phyloP scores from a whole-genome alignment of 2,329 filamentous ascomycete species.

The Fusarium goolgardi region DNA sequence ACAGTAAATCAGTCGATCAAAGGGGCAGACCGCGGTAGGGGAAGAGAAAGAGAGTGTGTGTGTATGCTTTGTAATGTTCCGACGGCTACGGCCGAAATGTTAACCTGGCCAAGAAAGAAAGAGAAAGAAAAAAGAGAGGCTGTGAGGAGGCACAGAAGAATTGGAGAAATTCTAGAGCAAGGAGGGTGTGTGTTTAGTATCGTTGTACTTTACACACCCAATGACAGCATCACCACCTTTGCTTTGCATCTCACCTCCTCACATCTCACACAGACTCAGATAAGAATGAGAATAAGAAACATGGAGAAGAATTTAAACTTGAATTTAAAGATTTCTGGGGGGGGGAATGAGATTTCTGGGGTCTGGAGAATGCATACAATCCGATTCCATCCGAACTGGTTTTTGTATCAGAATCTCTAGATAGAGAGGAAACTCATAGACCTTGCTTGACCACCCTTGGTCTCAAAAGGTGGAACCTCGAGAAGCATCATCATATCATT shows the following conservation, averaged over 20 bases:
- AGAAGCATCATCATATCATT: slow-evolving; percentile 19
- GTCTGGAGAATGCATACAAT: slow-evolving; percentile 28
- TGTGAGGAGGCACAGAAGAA: slow-evolving; percentile 20
- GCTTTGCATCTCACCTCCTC: slow-evolving; percentile 6
- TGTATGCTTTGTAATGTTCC: slow-evolving; percentile 13
- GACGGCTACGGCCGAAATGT: slow-evolving; percentile 41
- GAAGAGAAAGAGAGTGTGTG: neutral
- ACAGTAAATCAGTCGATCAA: neutral
- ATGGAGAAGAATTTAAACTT: slow-evolving; percentile 35
- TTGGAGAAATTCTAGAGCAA: slow-evolving; percentile 34
- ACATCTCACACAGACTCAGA: neutral
- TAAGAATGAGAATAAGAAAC: slow-evolving; percentile 11
- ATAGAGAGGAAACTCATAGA: slow-evolving; percentile 28
- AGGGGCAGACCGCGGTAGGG: slow-evolving; percentile 3
- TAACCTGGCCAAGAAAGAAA: slow-evolving; percentile 16
- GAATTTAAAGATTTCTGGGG: slow-evolving; percentile 26
- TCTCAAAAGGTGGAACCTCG: slow-evolving; percentile 27
- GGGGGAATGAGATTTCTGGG: slow-evolving; percentile 33
- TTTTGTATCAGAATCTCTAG: slow-evolving; percentile 27
- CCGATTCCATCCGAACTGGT: slow-evolving; percentile 13
- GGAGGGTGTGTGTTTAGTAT: slow-evolving; percentile 15
- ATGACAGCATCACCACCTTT: slow-evolving; percentile 22
- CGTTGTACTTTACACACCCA: neutral
- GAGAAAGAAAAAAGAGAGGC: neutral
- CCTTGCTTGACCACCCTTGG: slow-evolving; percentile 16